Evolutionary conservation across 495 filamentous ascomycete species (phyloP).

Genomic region (Penicilliopsis zonata): DNA sequence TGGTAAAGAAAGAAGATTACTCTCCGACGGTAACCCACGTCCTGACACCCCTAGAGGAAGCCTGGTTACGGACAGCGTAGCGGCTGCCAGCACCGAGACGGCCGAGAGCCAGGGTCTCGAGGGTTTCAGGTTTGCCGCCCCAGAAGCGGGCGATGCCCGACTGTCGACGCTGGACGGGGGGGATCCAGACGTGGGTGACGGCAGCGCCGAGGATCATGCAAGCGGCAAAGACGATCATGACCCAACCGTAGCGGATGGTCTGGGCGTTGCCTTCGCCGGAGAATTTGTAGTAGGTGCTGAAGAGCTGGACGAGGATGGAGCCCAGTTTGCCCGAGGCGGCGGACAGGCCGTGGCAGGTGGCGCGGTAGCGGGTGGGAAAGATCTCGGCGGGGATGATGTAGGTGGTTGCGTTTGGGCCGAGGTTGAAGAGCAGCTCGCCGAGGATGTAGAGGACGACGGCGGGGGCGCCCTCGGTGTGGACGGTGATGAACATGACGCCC

Average conservation of each 20-base stretch:
- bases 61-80: constrained; percentile 10
- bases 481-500: constrained; percentile 32
- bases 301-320: constrained; percentile 42
- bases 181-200: constrained; percentile 35
- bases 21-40: constrained; percentile 1
- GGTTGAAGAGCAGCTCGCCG: constrained; percentile 52
- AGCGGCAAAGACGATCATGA: constrained; percentile 31
- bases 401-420: constrained; percentile 48
- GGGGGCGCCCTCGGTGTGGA: constrained; percentile 25
- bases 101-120: constrained; percentile 29
- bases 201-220: constrained; percentile 35
- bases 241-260: constrained; percentile 28
- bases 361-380: constrained; percentile 49
- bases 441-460: constrained; percentile 46
- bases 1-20: no score
- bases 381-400: constrained; percentile 52
- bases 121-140: constrained; percentile 28
- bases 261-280: constrained; percentile 9
- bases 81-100: constrained; percentile 27
- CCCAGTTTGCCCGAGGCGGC: constrained; percentile 46
- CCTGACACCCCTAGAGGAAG: neutral
- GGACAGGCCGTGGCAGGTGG: constrained; percentile 42
- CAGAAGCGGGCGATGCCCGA: constrained; percentile 11
- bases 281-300: constrained; percentile 36
- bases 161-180: constrained; percentile 20